Evolutionary conservation across 805 yeast genomes (phyloP).

Genomic region (Metschnikowia cerradonensis): DNA sequence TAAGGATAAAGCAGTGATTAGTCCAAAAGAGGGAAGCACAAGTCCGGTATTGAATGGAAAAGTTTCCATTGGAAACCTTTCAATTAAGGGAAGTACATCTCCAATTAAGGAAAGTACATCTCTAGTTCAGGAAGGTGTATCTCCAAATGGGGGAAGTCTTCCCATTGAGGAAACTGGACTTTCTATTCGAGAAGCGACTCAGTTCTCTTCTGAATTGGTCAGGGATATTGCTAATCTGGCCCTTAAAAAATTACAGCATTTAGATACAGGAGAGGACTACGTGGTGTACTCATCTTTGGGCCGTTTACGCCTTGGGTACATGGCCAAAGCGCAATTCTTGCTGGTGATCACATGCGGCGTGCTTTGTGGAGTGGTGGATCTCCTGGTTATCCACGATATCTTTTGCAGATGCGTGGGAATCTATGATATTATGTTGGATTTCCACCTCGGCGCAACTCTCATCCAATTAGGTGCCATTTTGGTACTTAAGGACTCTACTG

Average conservation of each 20-base stretch:
- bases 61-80: background rate
- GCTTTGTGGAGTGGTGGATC: slow-evolving; percentile 41
- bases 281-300: slow-evolving; percentile 49
- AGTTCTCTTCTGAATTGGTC: slow-evolving; percentile 19
- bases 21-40: too few species aligned
- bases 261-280: slow-evolving; percentile 57
- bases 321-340: slow-evolving; percentile 51
- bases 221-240: slow-evolving; percentile 31
- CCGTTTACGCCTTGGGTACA: slow-evolving; percentile 47
- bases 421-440: slow-evolving; percentile 51
- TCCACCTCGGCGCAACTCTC: slow-evolving; percentile 46
- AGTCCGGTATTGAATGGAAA: too few species aligned
- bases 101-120: too few species aligned
- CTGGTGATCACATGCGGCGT: slow-evolving; percentile 61
- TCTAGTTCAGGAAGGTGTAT: too few species aligned
- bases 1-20: background rate
- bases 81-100: too few species aligned
- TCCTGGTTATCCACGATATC: slow-evolving; percentile 40
- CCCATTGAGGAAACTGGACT: too few species aligned
- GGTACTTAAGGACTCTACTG: slow-evolving; percentile 37
- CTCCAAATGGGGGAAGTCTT: too few species aligned
- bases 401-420: slow-evolving; percentile 51
- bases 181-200: too few species aligned
- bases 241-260: slow-evolving; percentile 37
- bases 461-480: slow-evolving; percentile 56